Percentiles rank a stretch among this genome's conserved stretches.
Conservation (phyloP, 306 rosid genomes). For the Castanea sativa region DNA sequence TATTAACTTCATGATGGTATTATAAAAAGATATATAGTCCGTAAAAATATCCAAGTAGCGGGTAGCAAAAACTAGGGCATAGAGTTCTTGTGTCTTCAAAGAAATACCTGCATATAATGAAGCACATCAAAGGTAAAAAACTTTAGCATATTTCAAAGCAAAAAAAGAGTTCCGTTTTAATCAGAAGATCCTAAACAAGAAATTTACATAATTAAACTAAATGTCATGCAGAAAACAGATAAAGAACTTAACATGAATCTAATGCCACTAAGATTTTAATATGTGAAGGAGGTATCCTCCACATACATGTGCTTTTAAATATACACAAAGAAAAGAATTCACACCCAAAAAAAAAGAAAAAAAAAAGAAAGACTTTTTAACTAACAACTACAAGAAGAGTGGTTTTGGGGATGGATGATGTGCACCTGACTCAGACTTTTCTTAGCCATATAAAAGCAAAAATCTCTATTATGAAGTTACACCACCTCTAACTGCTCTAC, state of each 20-base stretch:
- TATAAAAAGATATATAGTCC: conserved; percentile 55
- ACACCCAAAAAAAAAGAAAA: background rate
- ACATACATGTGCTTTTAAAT: background rate
- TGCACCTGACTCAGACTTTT: background rate
- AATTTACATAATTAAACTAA: background rate
- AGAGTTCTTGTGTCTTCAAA: conserved; percentile 91
- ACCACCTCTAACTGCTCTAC: background rate
- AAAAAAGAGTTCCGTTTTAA: background rate
- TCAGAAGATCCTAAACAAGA: background rate
- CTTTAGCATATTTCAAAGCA: background rate
- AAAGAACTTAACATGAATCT: background rate
- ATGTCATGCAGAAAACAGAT: background rate
- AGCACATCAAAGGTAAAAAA: conserved; percentile 19
- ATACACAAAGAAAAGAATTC: background rate
- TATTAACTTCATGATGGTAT: conserved; percentile 78
- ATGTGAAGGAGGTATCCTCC: background rate
- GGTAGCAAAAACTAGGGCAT: conserved; percentile 66
- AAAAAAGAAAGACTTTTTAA: too few species aligned
- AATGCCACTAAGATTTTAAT: background rate
- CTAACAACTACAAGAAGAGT: too few species aligned
- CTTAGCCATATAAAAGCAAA: background rate
- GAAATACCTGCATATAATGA: conserved; percentile 60
- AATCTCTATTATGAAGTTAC: background rate
- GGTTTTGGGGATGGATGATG: background rate
- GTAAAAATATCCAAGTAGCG: conserved; percentile 85